Percentiles rank a stretch among this genome's conserved stretches.
phyloP scores from a whole-genome alignment of 257 asterid genomes.

The Gentiana dahurica region DNA sequence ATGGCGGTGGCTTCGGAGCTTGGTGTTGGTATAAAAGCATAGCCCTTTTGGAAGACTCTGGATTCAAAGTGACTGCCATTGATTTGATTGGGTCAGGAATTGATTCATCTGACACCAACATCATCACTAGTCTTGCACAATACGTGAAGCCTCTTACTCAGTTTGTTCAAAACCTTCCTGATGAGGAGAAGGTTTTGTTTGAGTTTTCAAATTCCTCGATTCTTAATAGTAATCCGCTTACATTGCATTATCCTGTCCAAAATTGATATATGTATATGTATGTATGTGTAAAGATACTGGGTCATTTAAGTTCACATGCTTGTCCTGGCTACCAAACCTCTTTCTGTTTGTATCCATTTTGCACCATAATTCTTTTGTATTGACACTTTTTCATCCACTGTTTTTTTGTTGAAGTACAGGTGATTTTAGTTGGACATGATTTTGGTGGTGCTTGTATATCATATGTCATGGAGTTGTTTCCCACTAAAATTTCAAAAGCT shows the following conservation, averaged over 20 bases:
- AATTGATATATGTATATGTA: too few relatives aligned
- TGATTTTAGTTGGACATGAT: constrained; percentile 93
- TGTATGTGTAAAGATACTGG: too few relatives aligned
- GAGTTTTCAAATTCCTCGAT: too few relatives aligned
- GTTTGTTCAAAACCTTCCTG: constrained; percentile 55
- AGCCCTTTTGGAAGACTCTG: constrained; percentile 79
- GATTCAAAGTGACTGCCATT: constrained; percentile 89
- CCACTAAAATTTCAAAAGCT: constrained; percentile 73
- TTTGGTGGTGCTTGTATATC: constrained; percentile 96
- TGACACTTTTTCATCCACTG: too few relatives aligned
- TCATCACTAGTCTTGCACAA: constrained; percentile 63
- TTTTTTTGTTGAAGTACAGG: constrained; percentile 33
- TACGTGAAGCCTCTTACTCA: constrained; percentile 82
- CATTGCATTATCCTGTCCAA: too few relatives aligned
- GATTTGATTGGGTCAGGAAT: constrained; percentile 96
- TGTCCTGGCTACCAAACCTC: too few relatives aligned
- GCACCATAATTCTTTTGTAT: too few relatives aligned
- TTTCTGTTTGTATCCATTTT: too few relatives aligned
- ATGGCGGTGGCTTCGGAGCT: constrained; percentile 99
- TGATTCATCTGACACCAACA: constrained; percentile 81
- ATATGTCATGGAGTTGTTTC: constrained; percentile 72
- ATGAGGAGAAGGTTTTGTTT: constrained; percentile 55
- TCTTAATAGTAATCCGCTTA: too few relatives aligned
- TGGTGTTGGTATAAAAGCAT: constrained; percentile 99
- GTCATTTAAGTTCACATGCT: too few relatives aligned